phyloP scores from a whole-genome alignment of 441 rosid species.

The Cnidoscolus chayamansa region DNA sequence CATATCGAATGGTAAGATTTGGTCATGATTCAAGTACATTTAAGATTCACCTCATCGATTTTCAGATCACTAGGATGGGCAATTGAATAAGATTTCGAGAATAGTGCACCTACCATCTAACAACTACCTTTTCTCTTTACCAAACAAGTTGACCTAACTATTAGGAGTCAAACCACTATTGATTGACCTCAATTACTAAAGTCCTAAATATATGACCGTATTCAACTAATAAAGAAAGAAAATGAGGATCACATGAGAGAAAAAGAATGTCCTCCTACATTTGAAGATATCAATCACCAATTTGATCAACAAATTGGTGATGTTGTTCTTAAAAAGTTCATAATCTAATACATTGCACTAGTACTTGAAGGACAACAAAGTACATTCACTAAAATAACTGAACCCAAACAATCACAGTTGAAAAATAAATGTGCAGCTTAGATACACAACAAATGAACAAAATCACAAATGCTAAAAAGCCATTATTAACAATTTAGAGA shows the following conservation, averaged over 20 bases:
- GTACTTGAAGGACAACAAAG: neutral
- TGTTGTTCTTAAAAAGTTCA: neutral
- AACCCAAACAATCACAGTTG: neutral
- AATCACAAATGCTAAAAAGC: neutral
- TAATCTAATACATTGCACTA: neutral
- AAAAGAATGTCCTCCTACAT: neutral
- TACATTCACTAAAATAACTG: constrained; percentile 3
- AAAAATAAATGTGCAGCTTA: neutral
- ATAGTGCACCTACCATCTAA: too few species aligned
- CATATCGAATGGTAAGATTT: too few species aligned
- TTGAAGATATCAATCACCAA: neutral
- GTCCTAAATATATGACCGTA: neutral
- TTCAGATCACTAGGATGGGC: too few species aligned
- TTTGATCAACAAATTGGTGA: constrained; percentile 2
- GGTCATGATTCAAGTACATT: too few species aligned
- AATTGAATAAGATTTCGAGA: too few species aligned
- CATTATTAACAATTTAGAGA: neutral
- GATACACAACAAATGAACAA: neutral
- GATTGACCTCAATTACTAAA: too few species aligned
- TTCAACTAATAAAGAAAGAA: neutral
- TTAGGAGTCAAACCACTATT: too few species aligned
- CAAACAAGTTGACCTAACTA: too few species aligned
- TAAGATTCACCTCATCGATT: too few species aligned
- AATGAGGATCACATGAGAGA: neutral
- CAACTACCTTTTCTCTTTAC: too few species aligned